phyloP scores from a whole-genome alignment of 352 stramenopile genomes.

The Phytophthora crassamura region DNA sequence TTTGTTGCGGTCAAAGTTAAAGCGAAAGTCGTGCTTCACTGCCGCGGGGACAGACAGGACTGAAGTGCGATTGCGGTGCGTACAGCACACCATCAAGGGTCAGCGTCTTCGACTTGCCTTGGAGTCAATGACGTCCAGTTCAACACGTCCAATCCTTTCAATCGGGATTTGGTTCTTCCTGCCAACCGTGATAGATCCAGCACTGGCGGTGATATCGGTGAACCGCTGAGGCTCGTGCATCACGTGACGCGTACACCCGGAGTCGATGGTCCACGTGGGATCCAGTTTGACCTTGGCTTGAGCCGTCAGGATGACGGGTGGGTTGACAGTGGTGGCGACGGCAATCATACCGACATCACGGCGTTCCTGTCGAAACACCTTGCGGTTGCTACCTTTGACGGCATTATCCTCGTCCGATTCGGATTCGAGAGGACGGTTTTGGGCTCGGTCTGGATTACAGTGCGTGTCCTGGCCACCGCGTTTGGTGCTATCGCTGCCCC shows the following conservation, averaged over 20 bases:
- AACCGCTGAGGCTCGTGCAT: constrained; percentile 24
- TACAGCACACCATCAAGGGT: constrained; percentile 12
- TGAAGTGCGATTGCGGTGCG: constrained; percentile 8
- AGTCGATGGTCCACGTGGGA: constrained; percentile 8
- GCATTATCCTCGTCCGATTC: background rate
- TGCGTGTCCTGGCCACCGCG: background rate
- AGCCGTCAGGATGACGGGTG: background rate
- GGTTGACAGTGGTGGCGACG: background rate
- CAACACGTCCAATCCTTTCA: constrained; percentile 22
- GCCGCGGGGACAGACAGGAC: constrained; percentile 2
- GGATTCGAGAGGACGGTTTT: background rate
- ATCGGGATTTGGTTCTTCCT: constrained; percentile 17
- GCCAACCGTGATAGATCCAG: constrained; percentile 21
- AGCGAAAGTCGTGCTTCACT: constrained; percentile 14
- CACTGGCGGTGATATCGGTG: background rate
- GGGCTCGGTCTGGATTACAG: background rate
- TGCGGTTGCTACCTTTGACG: no score
- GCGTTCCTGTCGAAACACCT: constrained; percentile 3
- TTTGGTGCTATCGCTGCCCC: background rate
- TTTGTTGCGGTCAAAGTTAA: constrained; percentile 7
- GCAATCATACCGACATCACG: constrained; percentile 3
- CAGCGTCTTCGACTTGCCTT: constrained; percentile 17
- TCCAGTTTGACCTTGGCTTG: background rate
- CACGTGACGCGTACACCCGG: constrained; percentile 21
- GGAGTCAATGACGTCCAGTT: constrained; percentile 24